Evolutionary conservation across 768 basidiomycete species (phyloP).

Genomic region (Aureoboletus auriporus): DNA sequence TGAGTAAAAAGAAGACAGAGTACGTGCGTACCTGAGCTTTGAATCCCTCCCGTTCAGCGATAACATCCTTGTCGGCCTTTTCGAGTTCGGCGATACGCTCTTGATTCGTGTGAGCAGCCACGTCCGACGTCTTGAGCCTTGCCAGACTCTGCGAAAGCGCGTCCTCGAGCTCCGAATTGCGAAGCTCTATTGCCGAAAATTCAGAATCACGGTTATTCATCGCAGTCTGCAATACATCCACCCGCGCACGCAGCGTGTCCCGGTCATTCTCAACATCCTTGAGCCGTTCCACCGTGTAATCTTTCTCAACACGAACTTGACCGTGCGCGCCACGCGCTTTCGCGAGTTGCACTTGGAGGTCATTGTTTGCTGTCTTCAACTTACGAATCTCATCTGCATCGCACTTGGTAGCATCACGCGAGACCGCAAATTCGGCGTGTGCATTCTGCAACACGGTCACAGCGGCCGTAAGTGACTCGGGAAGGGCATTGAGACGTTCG

Average conservation of each 20-base stretch:
- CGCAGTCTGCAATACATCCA: conserved; percentile 50
- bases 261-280: conserved; percentile 59
- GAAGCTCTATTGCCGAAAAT: conserved; percentile 41
- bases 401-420: conserved; percentile 52
- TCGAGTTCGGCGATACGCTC: conserved; percentile 62
- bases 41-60: conserved; percentile 52
- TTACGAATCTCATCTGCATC: conserved; percentile 71
- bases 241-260: conserved; percentile 51
- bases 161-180: conserved; percentile 62
- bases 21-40: conserved; percentile 52
- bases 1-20: not conserved
- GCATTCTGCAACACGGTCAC: conserved; percentile 54
- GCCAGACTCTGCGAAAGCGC: conserved; percentile 71
- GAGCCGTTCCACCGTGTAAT: conserved; percentile 61
- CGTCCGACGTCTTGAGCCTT: conserved; percentile 70
- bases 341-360: conserved; percentile 67
- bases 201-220: conserved; percentile 44
- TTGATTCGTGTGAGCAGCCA: conserved; percentile 54
- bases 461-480: conserved; percentile 52
- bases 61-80: conserved; percentile 50
- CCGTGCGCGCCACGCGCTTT: conserved; percentile 78
- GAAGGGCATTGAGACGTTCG: conserved; percentile 54
- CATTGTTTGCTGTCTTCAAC: conserved; percentile 48
- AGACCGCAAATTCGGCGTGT: conserved; percentile 57
- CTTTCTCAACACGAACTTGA: conserved; percentile 80